These are phyloP conservation scores for Pluteus cervinus DNA, from an alignment of 768 basidiomycete species.

Conservation along the genomic window DNA sequence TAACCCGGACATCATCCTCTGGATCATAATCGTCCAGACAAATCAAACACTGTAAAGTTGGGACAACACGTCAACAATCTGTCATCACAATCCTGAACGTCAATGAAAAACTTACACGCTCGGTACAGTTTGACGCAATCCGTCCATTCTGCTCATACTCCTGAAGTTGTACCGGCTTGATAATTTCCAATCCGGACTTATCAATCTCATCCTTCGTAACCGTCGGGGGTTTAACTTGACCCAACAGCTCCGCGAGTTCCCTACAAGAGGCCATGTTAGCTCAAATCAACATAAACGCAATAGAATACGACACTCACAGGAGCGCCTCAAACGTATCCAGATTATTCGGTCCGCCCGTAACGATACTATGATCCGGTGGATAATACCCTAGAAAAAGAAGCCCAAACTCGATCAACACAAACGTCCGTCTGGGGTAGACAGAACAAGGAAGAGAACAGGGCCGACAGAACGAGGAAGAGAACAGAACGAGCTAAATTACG, in stretches of 20 bases:
- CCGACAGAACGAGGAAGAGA: too few relatives aligned
- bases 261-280: conserved; percentile 24
- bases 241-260: conserved; percentile 80
- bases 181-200: conserved; percentile 72
- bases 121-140: conserved; percentile 72
- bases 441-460: too few relatives aligned
- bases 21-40: conserved; percentile 82
- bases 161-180: conserved; percentile 50
- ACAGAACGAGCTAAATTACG: conserved; percentile 13
- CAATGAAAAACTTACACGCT: conserved; percentile 49
- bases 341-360: conserved; percentile 66
- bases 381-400: conserved; percentile 64
- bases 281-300: conserved; percentile 7
- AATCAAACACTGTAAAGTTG: conserved; percentile 57
- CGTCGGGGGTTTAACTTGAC: conserved; percentile 78
- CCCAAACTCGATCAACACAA: not conserved
- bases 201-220: conserved; percentile 82
- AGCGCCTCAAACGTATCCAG: conserved; percentile 78
- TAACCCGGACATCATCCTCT: conserved; percentile 74
- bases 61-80: not conserved
- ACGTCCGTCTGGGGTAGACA: too few relatives aligned
- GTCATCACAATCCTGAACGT: conserved; percentile 3
- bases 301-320: conserved; percentile 38
- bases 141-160: conserved; percentile 56
- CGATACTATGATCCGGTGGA: conserved; percentile 82